Base-by-base conservation (phyloP, 2,329 filamentous ascomycete genomes). In the Epichloe scottii region DNA sequence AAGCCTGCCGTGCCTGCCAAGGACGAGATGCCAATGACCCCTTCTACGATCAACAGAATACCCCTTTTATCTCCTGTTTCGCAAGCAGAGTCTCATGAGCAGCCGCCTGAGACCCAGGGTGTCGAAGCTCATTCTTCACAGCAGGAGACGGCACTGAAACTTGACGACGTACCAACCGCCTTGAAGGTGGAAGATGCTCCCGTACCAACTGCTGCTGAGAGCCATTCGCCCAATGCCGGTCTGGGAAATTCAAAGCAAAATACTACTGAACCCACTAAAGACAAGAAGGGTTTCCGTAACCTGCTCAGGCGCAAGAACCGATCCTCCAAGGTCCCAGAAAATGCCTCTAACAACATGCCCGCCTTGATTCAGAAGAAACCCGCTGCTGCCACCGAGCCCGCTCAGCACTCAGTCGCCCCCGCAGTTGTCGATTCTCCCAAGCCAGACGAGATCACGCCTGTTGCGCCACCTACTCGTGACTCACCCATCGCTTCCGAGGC, bases 231-330 rank as follows among this genome's bases (percentile, higher is more conserved):
- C 35, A 30, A 14, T 33, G 33, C 17, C 5, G 34, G 10, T 30
- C 38, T 40, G 30, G 53, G 74, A 54, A 61, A 63, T 14, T 76
- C 76, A 63, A 80, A 78, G 63, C 70, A 79, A 54, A 81, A 80
- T 17, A 33, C 6, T 2, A 33, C 14, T 15, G 41, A 53, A 62
- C 72, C 71, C 5, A 61, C 63, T 53, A 73, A 71, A 62, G 68
- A 74, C 49, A 68, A 69, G 56, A 63, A 65, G 40, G 70, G 80
- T 15, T 74, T 87, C 58, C 77, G 77, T 55, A 85, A 84, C 66
- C 70, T 87, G 41, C 86, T 87, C 60, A 74, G 75, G 45, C 77
- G 80, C 57, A 84, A 80, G 67, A 82, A 81, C 60, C 71, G 76
- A 53, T 61, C 68, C 53, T 82, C 75, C 37, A 84, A 77, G 65